Evolutionary conservation across 192 early-diverging fungal species (phyloP), one percentile per base, ranked within the genome.

Genomic region (Piromyces finnis): DNA sequence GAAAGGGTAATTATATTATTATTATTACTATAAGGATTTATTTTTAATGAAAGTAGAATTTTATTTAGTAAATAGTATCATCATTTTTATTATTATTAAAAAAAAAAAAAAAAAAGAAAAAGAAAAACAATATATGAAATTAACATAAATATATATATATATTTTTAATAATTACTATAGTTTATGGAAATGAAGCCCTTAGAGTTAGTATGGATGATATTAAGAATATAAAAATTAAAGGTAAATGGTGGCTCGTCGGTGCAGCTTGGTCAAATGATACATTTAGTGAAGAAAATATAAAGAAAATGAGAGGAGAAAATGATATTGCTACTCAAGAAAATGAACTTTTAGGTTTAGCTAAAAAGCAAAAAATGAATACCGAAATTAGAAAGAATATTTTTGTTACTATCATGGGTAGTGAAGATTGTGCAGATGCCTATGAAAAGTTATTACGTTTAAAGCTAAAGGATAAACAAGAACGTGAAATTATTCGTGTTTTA

Each of bases 161-260:
- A 7, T 78, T 32, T 9, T 32, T 32, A 32, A 32, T 32, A 5
- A 29, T 2, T 36, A 29, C 2, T 30, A 77, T 39, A 68, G 80
- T 35, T 7, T 30, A 77, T 18, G 80, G 80, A 9, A 79, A 84
- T 3, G 96, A 98, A 82, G 87, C 96, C 0, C 90, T 99, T 39
- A 88, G 96, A 78, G 94, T 95, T 11, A 88, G 90, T 35, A 83
- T 99, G 77, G 87, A 91, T 16, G 97, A 99, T 81, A 97, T 99
- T 82, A 88, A 88, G 68, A 86, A 89, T 16, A 86, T 94, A 35
- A 89, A 91, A 27, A 93, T 92, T 16, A 94, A 94, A 82, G 96
- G 96, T 83, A 96, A 95, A 84, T 99, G 97, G 97, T 99, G 97
- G 97, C 87, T 98, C 29, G 94, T 98, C 13, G 97, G 97, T 29